phyloP scores from a whole-genome alignment of 1,284 basidiomycete species.

The Irpex lacteus region DNA sequence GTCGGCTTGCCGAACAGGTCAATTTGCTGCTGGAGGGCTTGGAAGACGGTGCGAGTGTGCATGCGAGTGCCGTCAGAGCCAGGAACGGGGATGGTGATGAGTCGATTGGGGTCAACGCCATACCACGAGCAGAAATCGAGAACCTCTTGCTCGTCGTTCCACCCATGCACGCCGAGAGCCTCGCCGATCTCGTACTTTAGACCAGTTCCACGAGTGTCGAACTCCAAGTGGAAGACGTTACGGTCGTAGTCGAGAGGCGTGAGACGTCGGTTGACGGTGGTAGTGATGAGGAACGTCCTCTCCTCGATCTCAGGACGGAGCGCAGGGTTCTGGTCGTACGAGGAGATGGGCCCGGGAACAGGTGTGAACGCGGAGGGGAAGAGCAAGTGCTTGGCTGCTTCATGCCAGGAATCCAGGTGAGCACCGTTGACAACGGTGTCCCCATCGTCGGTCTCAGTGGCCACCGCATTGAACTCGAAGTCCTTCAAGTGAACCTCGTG shows the following conservation, averaged over 20 bases:
- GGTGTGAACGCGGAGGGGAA: slow-evolving; percentile 83
- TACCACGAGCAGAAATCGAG: slow-evolving; percentile 91
- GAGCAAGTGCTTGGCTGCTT: slow-evolving; percentile 86
- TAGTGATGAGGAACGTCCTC: slow-evolving; percentile 91
- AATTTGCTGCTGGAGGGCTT: slow-evolving; percentile 94
- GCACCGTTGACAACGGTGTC: slow-evolving; percentile 60
- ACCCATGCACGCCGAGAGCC: slow-evolving; percentile 95
- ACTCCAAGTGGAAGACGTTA: slow-evolving; percentile 99
- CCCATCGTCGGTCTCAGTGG: slow-evolving; percentile 51
- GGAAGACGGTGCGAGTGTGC: slow-evolving; percentile 93
- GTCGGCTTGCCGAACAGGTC: slow-evolving; percentile 96
- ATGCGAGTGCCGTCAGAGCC: slow-evolving; percentile 52
- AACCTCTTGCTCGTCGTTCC: slow-evolving; percentile 93
- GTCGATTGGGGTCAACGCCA: slow-evolving; percentile 78
- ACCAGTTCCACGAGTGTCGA: slow-evolving; percentile 89
- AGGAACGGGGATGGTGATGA: slow-evolving; percentile 81
- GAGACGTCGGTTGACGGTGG: slow-evolving; percentile 91
- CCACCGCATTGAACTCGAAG: slow-evolving; percentile 72
- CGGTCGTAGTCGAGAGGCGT: slow-evolving; percentile 96
- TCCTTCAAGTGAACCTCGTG: slow-evolving; percentile 40
- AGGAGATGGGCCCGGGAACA: slow-evolving; percentile 29
- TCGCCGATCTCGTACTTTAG: slow-evolving; percentile 96
- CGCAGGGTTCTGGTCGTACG: slow-evolving; percentile 59
- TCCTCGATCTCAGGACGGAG: slow-evolving; percentile 88
- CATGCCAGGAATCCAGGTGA: slow-evolving; percentile 74